These are phyloP conservation scores for Exidia glandulosa DNA, from an alignment of 768 basidiomycete genomes.

Conservation along the genomic window DNA sequence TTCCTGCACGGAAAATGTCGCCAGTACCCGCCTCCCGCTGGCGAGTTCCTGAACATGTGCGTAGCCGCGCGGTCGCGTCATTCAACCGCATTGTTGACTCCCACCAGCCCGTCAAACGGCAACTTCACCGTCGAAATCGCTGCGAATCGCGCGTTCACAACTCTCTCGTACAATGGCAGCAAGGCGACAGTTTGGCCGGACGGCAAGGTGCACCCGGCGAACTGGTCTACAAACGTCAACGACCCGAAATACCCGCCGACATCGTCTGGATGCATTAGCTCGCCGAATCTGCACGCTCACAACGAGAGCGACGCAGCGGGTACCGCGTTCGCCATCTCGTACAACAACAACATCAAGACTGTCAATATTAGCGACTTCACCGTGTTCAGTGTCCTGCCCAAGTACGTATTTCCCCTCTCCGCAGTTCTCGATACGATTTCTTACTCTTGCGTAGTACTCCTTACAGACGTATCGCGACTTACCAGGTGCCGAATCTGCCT, in stretches of 20 bases:
- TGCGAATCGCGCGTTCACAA: slow-evolving; percentile 1
- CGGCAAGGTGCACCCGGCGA: slow-evolving; percentile 2
- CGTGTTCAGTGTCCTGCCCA: slow-evolving; percentile 1
- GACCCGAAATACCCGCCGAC: background rate
- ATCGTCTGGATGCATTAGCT: background rate
- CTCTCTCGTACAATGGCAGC: background rate
- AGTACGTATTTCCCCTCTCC: background rate
- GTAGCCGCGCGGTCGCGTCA: background rate
- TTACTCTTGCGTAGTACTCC: slow-evolving; percentile 2
- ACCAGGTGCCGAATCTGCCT: slow-evolving; percentile 2
- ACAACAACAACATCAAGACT: background rate
- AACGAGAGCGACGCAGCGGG: background rate
- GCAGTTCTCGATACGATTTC: background rate
- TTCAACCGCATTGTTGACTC: background rate
- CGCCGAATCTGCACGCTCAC: background rate
- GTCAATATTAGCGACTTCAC: background rate
- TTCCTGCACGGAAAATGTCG: background rate
- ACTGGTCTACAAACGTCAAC: background rate
- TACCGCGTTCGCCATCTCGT: slow-evolving; percentile 3
- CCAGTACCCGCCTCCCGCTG: slow-evolving; percentile 2
- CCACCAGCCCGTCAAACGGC: background rate
- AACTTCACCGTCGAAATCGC: slow-evolving; percentile 3
- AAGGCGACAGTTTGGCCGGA: background rate
- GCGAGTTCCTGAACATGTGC: slow-evolving; percentile 3
- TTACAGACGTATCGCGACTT: slow-evolving; percentile 4